These are phyloP conservation scores for Scenedesmus sp. DNA, from an alignment of 163 green algal genomes.

Conservation along the genomic window DNA sequence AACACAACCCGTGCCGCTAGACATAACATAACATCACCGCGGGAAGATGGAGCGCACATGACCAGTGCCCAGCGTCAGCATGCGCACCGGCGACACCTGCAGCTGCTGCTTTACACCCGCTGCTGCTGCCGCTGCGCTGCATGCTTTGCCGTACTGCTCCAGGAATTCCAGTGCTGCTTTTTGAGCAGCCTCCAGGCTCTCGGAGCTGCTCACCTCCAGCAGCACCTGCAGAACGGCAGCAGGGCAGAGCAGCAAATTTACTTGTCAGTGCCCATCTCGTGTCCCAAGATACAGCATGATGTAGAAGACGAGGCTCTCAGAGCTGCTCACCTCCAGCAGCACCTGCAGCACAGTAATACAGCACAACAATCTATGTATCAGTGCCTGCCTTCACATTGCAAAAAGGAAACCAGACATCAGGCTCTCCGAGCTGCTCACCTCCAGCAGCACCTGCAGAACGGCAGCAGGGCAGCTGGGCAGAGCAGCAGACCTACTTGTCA, in stretches of 20 bases:
- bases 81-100: conserved; percentile 37
- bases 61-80: conserved; percentile 39
- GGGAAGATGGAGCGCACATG: conserved; percentile 43
- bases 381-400: too few species aligned
- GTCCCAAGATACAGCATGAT: too few species aligned
- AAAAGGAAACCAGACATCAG: too few species aligned
- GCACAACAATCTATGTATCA: too few species aligned
- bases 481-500: too few species aligned
- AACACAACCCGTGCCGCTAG: too few species aligned
- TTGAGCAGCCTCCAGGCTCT: conserved; percentile 35
- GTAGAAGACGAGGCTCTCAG: conserved; percentile 11
- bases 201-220: conserved; percentile 45
- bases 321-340: conserved; percentile 42
- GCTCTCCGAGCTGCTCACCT: too few species aligned
- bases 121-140: background rate
- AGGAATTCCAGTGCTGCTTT: conserved; percentile 43
- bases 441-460: too few species aligned
- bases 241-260: background rate
- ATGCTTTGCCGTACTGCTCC: conserved; percentile 18
- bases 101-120: background rate
- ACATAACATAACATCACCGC: background rate
- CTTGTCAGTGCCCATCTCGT: too few species aligned
- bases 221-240: conserved; percentile 6
- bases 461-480: too few species aligned
- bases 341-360: background rate